Evolutionary conservation across 495 filamentous ascomycete species (phyloP), one percentile per base, ranked within the genome.

Genomic region (Penicillium canariense): DNA sequence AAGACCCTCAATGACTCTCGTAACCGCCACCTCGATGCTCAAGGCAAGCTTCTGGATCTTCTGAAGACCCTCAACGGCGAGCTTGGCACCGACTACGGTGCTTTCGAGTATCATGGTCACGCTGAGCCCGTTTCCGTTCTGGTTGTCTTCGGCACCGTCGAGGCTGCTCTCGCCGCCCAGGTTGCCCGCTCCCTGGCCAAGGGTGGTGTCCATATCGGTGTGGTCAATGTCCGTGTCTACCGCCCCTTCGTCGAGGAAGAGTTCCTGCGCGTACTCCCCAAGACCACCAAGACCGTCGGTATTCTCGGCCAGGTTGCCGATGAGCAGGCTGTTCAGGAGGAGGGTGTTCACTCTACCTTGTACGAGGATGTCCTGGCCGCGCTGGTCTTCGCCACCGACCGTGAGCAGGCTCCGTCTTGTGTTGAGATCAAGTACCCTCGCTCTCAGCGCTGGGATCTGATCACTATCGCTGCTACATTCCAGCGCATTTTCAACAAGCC

Each of bases 61-160:
- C 78, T 98, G 30, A 80, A 85, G 55, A 80, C 84, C 15, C 87
- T 98, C 70, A 98, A 98, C 70, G 84, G 83, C 36, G 93, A 97
- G 73, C 84, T 98, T 28, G 94, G 94, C 34, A 97, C 91, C 17
- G 86, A 91, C 20, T 98, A 98, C 63, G 78, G 86, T 58, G 83
- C 89, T 17, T 98, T 97, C 63, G 95, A 98, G 70, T 98, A 97
- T 73, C 79, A 87, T 60, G 94, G 94, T n/a, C 90, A 96, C 67
- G 71, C 79, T 9, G 71, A 82, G 32, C 81, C 94, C 18, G 85
- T 88, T 11, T 81, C 83, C 18, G 90, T 97, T 7, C 76, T 97
- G 46, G 90, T 97, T 25, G 90, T 89, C 25, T 96, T 98, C 61
- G 94, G 94, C 53, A 95, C 88, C 48, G 84, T 90, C 5, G 94